Conservation (phyloP, 2,329 filamentous ascomycete genomes). For the Cytospora schulzeri region DNA sequence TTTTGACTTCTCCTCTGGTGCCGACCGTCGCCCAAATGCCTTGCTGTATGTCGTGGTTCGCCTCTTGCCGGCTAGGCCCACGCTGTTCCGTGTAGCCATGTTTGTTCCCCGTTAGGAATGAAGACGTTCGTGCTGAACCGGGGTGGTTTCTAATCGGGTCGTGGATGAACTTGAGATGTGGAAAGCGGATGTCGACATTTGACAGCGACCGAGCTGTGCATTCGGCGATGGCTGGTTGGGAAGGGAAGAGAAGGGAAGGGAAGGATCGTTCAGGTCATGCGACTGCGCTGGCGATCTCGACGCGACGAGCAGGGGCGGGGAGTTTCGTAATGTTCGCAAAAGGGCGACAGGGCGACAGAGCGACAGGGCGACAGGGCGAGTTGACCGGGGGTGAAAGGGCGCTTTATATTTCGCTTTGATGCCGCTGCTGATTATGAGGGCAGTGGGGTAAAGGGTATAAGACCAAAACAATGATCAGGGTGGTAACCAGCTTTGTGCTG, state of each 20-base stretch:
- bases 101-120: constrained; percentile 6
- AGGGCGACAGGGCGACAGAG: not conserved
- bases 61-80: constrained; percentile 34
- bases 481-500: constrained; percentile 17
- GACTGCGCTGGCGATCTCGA: constrained; percentile 10
- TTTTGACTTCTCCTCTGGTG: constrained; percentile 22
- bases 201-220: constrained; percentile 8
- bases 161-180: constrained; percentile 4
- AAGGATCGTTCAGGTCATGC: constrained; percentile 11
- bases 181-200: constrained; percentile 13
- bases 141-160: not conserved
- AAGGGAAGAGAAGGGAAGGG: no score
- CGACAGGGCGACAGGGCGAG: not conserved
- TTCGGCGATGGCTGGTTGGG: constrained; percentile 3
- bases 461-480: constrained; percentile 14
- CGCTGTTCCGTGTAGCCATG: constrained; percentile 31
- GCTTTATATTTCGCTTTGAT: constrained; percentile 7
- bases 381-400: not conserved
- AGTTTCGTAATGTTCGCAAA: constrained; percentile 3
- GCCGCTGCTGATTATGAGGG: constrained; percentile 9
- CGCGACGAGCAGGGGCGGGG: constrained; percentile 15
- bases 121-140: constrained; percentile 6
- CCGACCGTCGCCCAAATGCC: constrained; percentile 31
- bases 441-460: constrained; percentile 10
- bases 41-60: constrained; percentile 38